These are phyloP conservation scores for Cercospora sesami DNA, from an alignment of 2,329 filamentous ascomycete genomes.

Conservation along the genomic window DNA sequence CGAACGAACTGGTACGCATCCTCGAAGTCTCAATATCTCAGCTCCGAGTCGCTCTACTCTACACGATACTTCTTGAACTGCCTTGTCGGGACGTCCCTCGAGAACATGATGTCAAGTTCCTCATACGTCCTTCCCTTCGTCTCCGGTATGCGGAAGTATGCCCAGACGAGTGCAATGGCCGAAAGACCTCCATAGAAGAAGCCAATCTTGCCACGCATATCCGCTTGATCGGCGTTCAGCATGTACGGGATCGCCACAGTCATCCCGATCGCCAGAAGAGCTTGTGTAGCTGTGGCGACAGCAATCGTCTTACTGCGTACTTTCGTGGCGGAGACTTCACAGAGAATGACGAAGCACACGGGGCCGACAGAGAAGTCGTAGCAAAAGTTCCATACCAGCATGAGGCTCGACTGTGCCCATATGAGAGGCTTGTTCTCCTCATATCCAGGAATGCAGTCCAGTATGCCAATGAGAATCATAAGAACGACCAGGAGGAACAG, in stretches of 20 bases:
- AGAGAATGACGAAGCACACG: conserved; percentile 43
- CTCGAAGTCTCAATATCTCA: neutral
- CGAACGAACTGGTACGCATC: no score
- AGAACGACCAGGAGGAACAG: conserved; percentile 40
- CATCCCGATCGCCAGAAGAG: conserved; percentile 43
- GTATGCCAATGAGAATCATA: conserved; percentile 42
- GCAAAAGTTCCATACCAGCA: conserved; percentile 40
- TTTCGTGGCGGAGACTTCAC: conserved; percentile 42
- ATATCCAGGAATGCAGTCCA: conserved; percentile 43
- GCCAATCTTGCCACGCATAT: conserved; percentile 45
- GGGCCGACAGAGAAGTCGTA: conserved; percentile 44
- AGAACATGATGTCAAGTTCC: conserved; percentile 48
- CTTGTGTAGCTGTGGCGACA: conserved; percentile 44
- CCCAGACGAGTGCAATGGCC: conserved; percentile 40
- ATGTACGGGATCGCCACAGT: conserved; percentile 43
- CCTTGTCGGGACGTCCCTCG: conserved; percentile 39
- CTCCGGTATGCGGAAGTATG: conserved; percentile 44
- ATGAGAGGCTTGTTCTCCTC: conserved; percentile 32
- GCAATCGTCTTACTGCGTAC: conserved; percentile 43
- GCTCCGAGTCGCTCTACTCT: conserved; percentile 19
- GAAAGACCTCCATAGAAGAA: conserved; percentile 46
- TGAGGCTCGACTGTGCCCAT: conserved; percentile 47
- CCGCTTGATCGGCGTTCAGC: conserved; percentile 45
- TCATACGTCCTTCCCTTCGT: conserved; percentile 46
- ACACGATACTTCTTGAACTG: conserved; percentile 38